Evolutionary conservation across 2,329 filamentous ascomycete genomes (phyloP), one percentile per base, ranked within the genome.

Genomic region (Alternaria ventricosa): DNA sequence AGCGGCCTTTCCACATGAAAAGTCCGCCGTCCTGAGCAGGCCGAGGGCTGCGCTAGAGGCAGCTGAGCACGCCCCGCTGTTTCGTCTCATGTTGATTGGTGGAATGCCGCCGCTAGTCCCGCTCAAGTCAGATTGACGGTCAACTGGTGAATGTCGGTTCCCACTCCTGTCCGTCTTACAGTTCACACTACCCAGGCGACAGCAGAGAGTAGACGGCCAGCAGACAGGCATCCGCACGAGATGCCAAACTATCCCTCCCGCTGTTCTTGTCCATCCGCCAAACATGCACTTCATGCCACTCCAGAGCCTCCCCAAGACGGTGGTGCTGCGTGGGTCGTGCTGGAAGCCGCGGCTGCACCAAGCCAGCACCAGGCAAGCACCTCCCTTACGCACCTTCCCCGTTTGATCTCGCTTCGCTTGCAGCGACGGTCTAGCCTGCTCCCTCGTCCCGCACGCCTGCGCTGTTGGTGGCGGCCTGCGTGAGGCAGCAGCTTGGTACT

Each of bases 361-460:
- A 28, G 55, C 49, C 47, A 60, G 61, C 61, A 60, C 56, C 56
- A 60, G 47, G 47, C 41, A 55, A 27, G 53, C 53, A 44, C 25
- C 50, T 45, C 45, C 64, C 59, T 60, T 62, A 55, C 46, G 50
- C 65, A 65, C 65, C 65, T 67, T 65, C 65, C 62, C 59, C 60
- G 65, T 67, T 57, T 55, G 65, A 60, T 63, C 58, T 67, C 65
- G 65, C 62, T 57, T 64, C 60, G 60, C 60, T 41, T 57, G 49
- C 25, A 55, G 56, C 55, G 27, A 53, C 59, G 59, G 61, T 62
- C 65, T 64, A 67, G 65, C 56, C 65, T 56, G 49, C 49, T 65
- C 43, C 28, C 28, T 54, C 59, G 25, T 58, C 57, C 53, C 43
- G 49, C 49, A 6, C 30, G 20, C 13, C 60, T 58, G 45, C 45